Evolutionary conservation across 2,329 filamentous ascomycete genomes (phyloP), one percentile per base, ranked within the genome.

Genomic region (Aspergillus pseudoviridinutans): DNA sequence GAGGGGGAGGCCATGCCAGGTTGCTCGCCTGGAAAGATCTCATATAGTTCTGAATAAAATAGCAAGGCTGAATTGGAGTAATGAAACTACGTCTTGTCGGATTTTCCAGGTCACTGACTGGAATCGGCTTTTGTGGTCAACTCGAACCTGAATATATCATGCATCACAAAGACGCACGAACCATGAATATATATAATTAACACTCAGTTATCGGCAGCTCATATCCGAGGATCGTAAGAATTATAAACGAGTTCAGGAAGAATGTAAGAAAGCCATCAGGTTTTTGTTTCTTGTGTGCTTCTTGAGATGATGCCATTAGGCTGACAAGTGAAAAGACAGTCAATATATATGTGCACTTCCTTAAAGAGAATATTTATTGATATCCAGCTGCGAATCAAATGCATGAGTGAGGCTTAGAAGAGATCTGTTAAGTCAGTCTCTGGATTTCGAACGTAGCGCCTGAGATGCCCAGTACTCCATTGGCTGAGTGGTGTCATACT

Each of bases 121-220:
- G 3, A 29, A 4, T 29, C 9, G 10, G 28, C 9, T 4, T 29
- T 29, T 3, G 14, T 6, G 32, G 14, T 38, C 32, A 17, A 17
- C 6, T 17, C 14, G 14, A 38, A 38, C 14, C 1, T 3, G 6
- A 17, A 38, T n/a, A 38, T 38, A 38, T 7, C 14, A 38, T 17
- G 1, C 22, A 22, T 2, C 22, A 22, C 22, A 22, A 22, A 17
- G 32, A 17, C 14, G 32, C 12, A 35, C 14, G 14, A 14, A 17
- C 8, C 3, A 1, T 7, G 0, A 38, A n/a, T 38, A 3, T 1
- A 7, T 17, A 17, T 7, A 35, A 17, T 4, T 1, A 17, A 3
- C 2, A 3, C 14, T 7, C 32, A 17, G 1, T 29, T 29, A 28
- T 22, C 9, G 28, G 28, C 28, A 4, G 32, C 3, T 35, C 32